Evolutionary conservation across 371 early-diverging fungal species (phyloP).

Genomic region (Mortierella sp.): DNA sequence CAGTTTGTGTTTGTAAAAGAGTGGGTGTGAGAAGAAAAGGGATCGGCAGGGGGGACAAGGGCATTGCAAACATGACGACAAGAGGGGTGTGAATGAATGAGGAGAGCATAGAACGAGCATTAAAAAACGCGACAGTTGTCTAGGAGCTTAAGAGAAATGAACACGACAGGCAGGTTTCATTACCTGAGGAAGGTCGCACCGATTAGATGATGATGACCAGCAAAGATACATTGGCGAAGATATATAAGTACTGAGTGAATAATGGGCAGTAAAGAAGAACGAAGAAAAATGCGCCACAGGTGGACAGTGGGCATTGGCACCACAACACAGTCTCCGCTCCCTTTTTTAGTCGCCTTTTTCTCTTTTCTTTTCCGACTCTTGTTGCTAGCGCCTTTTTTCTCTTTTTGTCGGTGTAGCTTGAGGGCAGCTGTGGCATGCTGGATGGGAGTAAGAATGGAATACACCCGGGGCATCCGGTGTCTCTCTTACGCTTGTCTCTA

Average conservation of each 20-base stretch:
- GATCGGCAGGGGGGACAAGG: background rate
- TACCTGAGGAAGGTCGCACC: background rate
- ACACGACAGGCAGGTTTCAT: background rate
- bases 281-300: background rate
- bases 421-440: too few relatives aligned
- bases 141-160: conserved; percentile 1
- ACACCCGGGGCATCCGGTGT: too few relatives aligned
- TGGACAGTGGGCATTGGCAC: background rate
- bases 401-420: background rate
- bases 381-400: background rate
- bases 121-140: background rate
- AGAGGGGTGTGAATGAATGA: background rate
- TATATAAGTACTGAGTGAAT: background rate
- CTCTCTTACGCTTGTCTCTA: too few relatives aligned
- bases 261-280: background rate
- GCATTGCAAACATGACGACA: background rate
- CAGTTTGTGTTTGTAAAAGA: too few relatives aligned
- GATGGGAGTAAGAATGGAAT: background rate
- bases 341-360: background rate
- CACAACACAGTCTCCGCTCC: background rate
- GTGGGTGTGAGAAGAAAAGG: background rate
- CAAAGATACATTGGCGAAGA: background rate
- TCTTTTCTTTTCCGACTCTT: background rate
- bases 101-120: background rate
- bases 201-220: background rate